A percentile compares a stretch with the other conserved stretches of the same genome.
Evolutionary conservation across 2,329 filamentous ascomycete genomes (phyloP).

Genomic region (Colletotrichum agaves): DNA sequence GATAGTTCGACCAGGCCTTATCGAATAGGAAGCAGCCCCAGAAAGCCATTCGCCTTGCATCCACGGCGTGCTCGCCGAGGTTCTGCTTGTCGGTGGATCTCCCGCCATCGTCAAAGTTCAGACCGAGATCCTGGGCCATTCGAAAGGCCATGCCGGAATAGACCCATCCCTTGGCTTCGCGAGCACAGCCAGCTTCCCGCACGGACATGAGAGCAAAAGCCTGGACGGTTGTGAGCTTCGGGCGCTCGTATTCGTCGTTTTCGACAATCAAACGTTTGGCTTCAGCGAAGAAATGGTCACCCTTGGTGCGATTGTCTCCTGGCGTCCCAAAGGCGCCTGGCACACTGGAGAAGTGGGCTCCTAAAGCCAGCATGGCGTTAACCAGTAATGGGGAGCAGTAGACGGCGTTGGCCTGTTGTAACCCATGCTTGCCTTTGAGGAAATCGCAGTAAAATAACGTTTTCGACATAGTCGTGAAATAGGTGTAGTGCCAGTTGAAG

Average conservation of each 20-base stretch:
- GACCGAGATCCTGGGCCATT: conserved; percentile 93
- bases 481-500: conserved; percentile 97
- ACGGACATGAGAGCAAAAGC: conserved; percentile 96
- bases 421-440: conserved; percentile 71
- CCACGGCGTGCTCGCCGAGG: conserved; percentile 84
- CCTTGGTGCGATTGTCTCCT: conserved; percentile 84
- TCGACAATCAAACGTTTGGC: conserved; percentile 90
- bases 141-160: conserved; percentile 99
- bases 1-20: conserved; percentile 98
- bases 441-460: conserved; percentile 90
- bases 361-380: conserved; percentile 92
- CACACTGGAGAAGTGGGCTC: conserved; percentile 90
- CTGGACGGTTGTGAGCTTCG: conserved; percentile 89
- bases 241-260: conserved; percentile 92
- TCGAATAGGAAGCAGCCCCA: conserved; percentile 99
- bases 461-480: conserved; percentile 91
- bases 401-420: conserved; percentile 64
- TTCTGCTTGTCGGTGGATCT: conserved; percentile 67
- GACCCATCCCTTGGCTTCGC: conserved; percentile 96
- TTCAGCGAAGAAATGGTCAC: conserved; percentile 95
- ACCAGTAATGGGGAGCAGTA: conserved; percentile 93
- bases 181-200: conserved; percentile 90
- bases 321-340: conserved; percentile 76
- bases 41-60: conserved; percentile 90
- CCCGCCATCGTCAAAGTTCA: conserved; percentile 84